phyloP scores from a whole-genome alignment of 345 rosid species.

The Moricandia moricandioides region DNA sequence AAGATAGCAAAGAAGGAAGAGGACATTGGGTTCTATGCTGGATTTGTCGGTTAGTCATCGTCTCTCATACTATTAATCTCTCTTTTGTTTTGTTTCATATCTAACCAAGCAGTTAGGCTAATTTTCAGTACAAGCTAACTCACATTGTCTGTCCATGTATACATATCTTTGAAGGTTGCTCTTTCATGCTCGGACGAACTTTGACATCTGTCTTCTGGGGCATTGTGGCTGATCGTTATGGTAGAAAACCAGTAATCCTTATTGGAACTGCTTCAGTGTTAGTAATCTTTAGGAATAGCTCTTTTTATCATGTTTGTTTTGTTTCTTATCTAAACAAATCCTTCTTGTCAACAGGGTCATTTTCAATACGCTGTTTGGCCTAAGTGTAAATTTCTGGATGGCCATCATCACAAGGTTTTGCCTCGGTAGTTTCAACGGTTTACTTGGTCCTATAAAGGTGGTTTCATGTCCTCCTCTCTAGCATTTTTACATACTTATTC shows the following conservation, averaged over 20 bases:
- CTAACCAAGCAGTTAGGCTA: not conserved
- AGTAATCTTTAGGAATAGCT: conserved; percentile 38
- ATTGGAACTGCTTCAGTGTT: conserved; percentile 72
- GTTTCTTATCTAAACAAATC: too few relatives aligned
- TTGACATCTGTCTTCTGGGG: conserved; percentile 89
- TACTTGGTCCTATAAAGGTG: conserved; percentile 94
- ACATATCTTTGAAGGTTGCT: conserved; percentile 50
- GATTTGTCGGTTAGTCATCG: conserved; percentile 66
- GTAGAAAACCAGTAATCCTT: conserved; percentile 87
- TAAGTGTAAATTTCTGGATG: conserved; percentile 91
- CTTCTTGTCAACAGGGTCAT: conserved; percentile 54
- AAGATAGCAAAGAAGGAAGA: conserved; percentile 70
- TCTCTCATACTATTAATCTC: not conserved
- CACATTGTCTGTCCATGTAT: conserved; percentile 2
- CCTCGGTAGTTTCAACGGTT: conserved; percentile 83
- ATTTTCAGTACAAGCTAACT: not conserved
- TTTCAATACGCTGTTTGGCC: conserved; percentile 88
- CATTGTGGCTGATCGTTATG: conserved; percentile 79
- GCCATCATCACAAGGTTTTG: conserved; percentile 79
- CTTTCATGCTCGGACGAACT: conserved; percentile 91
- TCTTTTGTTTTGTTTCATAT: not conserved
- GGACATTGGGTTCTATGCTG: conserved; percentile 88
- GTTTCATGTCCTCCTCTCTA: not conserved
- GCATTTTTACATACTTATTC: not conserved
- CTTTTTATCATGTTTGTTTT: not conserved